Percentiles rank a stretch among this genome's conserved stretches.
Evolutionary conservation across 768 basidiomycete species (phyloP).

Genomic region (Tricholoma saponaceum): DNA sequence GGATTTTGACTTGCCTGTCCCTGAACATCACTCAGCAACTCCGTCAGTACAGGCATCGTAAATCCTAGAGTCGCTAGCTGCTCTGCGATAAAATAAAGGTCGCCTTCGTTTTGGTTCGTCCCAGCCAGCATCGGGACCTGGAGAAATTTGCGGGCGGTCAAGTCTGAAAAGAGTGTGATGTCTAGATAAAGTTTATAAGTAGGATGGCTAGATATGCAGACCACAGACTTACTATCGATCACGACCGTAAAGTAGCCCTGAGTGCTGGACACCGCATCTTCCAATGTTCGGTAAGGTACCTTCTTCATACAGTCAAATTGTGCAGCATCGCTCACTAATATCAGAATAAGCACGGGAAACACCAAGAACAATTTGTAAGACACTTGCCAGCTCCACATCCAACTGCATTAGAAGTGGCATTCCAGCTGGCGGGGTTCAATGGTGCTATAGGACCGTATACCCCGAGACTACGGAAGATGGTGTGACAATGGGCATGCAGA

Average conservation of each 20-base stretch:
- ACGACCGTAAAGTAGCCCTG: slow-evolving; percentile 21
- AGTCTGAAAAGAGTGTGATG: slow-evolving; percentile 30
- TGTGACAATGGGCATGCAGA: not conserved
- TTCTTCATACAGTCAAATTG: slow-evolving; percentile 32
- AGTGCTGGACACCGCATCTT: slow-evolving; percentile 24
- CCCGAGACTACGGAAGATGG: slow-evolving; percentile 4
- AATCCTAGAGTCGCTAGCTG: not conserved
- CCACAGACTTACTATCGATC: slow-evolving; percentile 22
- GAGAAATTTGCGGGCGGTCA: slow-evolving; percentile 10
- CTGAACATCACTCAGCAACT: slow-evolving; percentile 2
- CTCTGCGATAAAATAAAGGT: slow-evolving; percentile 3
- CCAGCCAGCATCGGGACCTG: slow-evolving; percentile 16
- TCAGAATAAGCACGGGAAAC: not conserved
- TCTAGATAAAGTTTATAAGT: slow-evolving; percentile 8
- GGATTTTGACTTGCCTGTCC: not conserved
- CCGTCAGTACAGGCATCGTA: slow-evolving; percentile 6
- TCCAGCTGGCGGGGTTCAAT: slow-evolving; percentile 25
- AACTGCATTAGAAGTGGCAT: slow-evolving; percentile 23
- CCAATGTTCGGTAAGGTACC: slow-evolving; percentile 22
- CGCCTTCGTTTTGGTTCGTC: slow-evolving; percentile 22
- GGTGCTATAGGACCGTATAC: slow-evolving; percentile 2
- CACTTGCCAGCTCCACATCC: slow-evolving; percentile 16
- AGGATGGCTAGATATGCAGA: not conserved
- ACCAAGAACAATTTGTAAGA: not conserved
- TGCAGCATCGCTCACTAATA: slow-evolving; percentile 3